These are phyloP conservation scores for Tuber melanosporum DNA, from an alignment of 495 filamentous ascomycete genomes.

Conservation along the genomic window DNA sequence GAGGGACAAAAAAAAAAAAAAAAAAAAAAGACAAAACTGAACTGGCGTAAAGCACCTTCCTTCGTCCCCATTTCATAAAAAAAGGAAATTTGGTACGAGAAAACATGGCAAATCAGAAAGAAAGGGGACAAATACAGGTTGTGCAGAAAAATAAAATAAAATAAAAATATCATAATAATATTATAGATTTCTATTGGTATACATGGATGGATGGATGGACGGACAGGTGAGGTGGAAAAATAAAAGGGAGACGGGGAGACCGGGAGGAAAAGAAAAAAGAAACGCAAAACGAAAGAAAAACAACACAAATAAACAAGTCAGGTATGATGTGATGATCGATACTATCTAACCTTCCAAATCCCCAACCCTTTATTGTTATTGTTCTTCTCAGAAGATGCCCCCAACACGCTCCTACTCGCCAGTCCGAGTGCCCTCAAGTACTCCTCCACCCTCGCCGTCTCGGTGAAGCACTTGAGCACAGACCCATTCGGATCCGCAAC, in stretches of 20 bases:
- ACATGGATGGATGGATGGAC: background rate
- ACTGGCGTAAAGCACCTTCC: background rate
- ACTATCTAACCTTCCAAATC: slow-evolving; percentile 39
- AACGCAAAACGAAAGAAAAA: slow-evolving; percentile 21
- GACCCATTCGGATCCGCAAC: slow-evolving; percentile 37
- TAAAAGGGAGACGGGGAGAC: slow-evolving; percentile 1
- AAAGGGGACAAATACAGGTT: background rate
- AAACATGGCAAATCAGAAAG: slow-evolving; percentile 6
- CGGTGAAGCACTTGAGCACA: slow-evolving; percentile 30
- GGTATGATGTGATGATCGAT: background rate
- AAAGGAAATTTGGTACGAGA: background rate
- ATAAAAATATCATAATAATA: background rate
- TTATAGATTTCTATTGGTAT: slow-evolving; percentile 3
- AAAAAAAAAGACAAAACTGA: background rate
- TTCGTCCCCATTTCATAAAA: background rate
- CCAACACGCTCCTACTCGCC: slow-evolving; percentile 33
- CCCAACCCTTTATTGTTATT: slow-evolving; percentile 10
- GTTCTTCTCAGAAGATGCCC: slow-evolving; percentile 14
- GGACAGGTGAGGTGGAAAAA: background rate
- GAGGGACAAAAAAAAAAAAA: background rate
- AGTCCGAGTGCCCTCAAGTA: slow-evolving; percentile 36
- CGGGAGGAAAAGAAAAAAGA: slow-evolving; percentile 14
- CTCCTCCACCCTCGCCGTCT: slow-evolving; percentile 36
- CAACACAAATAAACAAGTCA: slow-evolving; percentile 6
- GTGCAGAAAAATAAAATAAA: slow-evolving; percentile 11